Evolutionary conservation across 345 rosid genomes (phyloP).

Genomic region (Populus tremula): DNA sequence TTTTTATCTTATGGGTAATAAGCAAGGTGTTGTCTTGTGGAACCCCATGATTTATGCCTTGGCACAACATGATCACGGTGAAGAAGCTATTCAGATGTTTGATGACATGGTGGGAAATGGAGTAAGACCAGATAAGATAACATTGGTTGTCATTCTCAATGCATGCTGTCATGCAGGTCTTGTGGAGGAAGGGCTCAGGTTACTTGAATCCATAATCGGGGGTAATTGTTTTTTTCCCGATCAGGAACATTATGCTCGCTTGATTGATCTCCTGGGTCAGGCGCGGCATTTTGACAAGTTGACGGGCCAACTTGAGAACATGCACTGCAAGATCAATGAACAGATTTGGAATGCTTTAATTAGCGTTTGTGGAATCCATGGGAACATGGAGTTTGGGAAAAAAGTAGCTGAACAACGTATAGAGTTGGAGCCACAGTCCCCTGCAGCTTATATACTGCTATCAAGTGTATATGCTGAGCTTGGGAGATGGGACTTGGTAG

Average conservation of each 20-base stretch:
- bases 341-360: slow-evolving; percentile 53
- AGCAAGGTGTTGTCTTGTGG: slow-evolving; percentile 63
- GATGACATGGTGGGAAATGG: slow-evolving; percentile 48
- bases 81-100: slow-evolving; percentile 47
- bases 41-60: slow-evolving; percentile 80
- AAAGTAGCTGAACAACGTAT: slow-evolving; percentile 54
- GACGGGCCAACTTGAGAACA: slow-evolving; percentile 42
- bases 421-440: slow-evolving; percentile 45
- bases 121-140: slow-evolving; percentile 55
- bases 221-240: slow-evolving; percentile 49
- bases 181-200: slow-evolving; percentile 54
- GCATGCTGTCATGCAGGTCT: slow-evolving; percentile 77
- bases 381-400: slow-evolving; percentile 51
- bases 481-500: slow-evolving; percentile 58
- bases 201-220: slow-evolving; percentile 47
- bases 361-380: slow-evolving; percentile 54
- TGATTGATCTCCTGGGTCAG: slow-evolving; percentile 72
- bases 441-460: slow-evolving; percentile 57
- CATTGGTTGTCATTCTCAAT: slow-evolving; percentile 55
- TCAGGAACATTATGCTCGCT: slow-evolving; percentile 72
- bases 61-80: slow-evolving; percentile 69
- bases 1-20: slow-evolving; percentile 41
- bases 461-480: slow-evolving; percentile 49
- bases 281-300: slow-evolving; percentile 53
- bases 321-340: slow-evolving; percentile 47